Evolutionary conservation across 176 grass and related monocot genomes (phyloP).

Genomic region (Rhynchospora pubera): DNA sequence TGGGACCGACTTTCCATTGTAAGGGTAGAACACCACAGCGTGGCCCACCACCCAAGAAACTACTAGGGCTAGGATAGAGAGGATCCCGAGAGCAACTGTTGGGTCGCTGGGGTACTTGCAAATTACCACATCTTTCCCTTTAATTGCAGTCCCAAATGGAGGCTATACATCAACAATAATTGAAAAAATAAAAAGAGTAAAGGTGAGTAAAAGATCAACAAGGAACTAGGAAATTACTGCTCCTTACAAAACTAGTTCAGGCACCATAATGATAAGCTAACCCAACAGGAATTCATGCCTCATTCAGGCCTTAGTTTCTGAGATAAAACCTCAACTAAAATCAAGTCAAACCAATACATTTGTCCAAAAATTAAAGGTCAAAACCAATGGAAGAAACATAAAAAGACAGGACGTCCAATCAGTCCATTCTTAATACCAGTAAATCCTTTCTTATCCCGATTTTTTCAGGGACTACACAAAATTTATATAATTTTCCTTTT

Average conservation of each 20-base stretch:
- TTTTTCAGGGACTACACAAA: background rate
- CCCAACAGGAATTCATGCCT: background rate
- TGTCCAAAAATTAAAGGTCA: background rate
- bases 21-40: slow-evolving; percentile 37
- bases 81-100: slow-evolving; percentile 28
- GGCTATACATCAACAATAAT: slow-evolving; percentile 21
- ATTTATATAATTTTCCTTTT: background rate
- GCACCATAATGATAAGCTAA: background rate
- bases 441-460: background rate
- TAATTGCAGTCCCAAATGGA: slow-evolving; percentile 26
- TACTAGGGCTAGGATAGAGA: slow-evolving; percentile 37
- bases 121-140: slow-evolving; percentile 29
- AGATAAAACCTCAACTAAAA: background rate
- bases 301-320: background rate
- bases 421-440: background rate
- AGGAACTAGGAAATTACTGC: background rate
- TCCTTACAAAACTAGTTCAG: background rate
- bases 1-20: slow-evolving; percentile 36
- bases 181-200: background rate
- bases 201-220: background rate
- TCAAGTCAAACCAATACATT: background rate
- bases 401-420: background rate
- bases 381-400: background rate
- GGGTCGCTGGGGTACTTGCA: slow-evolving; percentile 42
- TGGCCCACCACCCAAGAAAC: slow-evolving; percentile 28